phyloP scores from a whole-genome alignment of 202 grass and related monocot species.

The Setaria viridis region DNA sequence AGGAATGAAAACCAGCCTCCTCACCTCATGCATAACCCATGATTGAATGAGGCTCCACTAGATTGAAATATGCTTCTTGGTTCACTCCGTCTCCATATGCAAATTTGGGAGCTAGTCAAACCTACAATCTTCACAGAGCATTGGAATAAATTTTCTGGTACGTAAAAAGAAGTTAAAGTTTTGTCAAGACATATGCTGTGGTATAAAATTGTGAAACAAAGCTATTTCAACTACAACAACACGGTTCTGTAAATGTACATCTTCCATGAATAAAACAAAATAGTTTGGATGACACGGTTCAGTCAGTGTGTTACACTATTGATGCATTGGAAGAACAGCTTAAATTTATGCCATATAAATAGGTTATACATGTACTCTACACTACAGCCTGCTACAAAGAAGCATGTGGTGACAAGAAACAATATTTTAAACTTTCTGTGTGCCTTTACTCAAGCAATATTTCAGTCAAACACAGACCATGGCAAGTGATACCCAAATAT shows the following conservation, averaged over 20 bases:
- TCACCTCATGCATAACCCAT: constrained; percentile 89
- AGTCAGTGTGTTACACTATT: not conserved
- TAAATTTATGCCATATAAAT: not conserved
- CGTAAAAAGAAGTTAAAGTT: constrained; percentile 19
- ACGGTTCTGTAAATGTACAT: constrained; percentile 13
- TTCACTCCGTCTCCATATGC: constrained; percentile 82
- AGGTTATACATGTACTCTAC: not conserved
- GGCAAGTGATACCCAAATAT: constrained; percentile 26
- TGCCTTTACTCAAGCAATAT: constrained; percentile 5
- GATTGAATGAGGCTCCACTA: constrained; percentile 64
- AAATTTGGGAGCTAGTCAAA: constrained; percentile 73
- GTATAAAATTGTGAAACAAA: constrained; percentile 10
- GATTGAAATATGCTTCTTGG: constrained; percentile 81
- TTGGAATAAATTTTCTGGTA: constrained; percentile 4
- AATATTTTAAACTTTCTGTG: not conserved
- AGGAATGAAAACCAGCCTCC: constrained; percentile 28
- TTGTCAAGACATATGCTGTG: not conserved
- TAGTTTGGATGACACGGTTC: constrained; percentile 15
- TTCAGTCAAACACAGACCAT: constrained; percentile 10
- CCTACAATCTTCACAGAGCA: constrained; percentile 89
- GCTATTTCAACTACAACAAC: constrained; percentile 21
- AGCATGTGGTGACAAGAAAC: not conserved
- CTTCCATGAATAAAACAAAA: constrained; percentile 20
- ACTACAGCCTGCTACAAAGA: constrained; percentile 5
- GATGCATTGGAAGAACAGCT: not conserved